Conservation (phyloP, 78 protist species). For the Creolimax fragrantissima region DNA sequence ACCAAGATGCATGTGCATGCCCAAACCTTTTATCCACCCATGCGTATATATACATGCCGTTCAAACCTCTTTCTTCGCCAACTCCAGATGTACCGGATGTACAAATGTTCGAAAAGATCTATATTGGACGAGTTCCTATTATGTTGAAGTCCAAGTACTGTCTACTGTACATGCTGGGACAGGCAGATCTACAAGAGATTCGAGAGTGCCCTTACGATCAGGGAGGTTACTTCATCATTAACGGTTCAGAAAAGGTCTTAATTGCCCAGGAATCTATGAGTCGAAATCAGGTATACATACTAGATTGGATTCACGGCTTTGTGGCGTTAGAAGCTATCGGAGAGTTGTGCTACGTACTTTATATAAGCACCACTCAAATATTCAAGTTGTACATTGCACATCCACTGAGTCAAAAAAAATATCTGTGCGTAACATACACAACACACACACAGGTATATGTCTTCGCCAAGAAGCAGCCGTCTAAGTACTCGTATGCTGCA, state of each 20-base stretch:
- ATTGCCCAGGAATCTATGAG: constrained; percentile 97
- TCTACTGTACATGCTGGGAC: constrained; percentile 28
- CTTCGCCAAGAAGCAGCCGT: constrained; percentile 45
- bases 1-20: too few species aligned
- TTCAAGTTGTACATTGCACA: too few species aligned
- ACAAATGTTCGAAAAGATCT: not conserved
- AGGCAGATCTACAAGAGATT: constrained; percentile 40
- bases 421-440: too few species aligned
- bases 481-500: constrained; percentile 67
- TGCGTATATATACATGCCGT: too few species aligned
- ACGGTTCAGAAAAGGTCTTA: constrained; percentile 95
- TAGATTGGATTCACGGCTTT: too few species aligned
- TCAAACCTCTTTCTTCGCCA: too few species aligned
- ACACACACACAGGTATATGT: constrained; percentile 24
- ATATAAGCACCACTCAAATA: too few species aligned
- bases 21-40: too few species aligned
- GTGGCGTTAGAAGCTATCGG: constrained; percentile 52
- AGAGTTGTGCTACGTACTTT: not conserved
- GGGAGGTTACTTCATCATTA: constrained; percentile 99
- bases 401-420: too few species aligned
- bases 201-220: constrained; percentile 98
- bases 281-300: constrained; percentile 85
- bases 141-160: constrained; percentile 94
- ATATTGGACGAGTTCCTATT: constrained; percentile 86
- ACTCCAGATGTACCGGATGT: too few species aligned